These are phyloP conservation scores for Aspergillus floridensis DNA, from an alignment of 2,329 filamentous ascomycete genomes.

Conservation along the genomic window DNA sequence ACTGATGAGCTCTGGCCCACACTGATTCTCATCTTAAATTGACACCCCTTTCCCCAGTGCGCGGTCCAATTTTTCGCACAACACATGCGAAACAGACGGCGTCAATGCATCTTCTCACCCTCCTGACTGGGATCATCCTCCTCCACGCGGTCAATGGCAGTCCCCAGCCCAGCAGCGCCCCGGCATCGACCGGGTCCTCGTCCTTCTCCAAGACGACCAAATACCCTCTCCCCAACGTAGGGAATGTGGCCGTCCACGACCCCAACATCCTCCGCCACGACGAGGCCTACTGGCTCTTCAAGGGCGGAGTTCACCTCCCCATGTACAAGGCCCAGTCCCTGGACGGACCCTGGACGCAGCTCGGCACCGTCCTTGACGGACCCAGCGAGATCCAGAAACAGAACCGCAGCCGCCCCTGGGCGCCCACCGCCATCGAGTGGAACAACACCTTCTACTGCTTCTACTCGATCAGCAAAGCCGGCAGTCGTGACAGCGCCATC, in stretches of 20 bases:
- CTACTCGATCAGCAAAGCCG: conserved; percentile 32
- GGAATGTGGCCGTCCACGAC: conserved; percentile 32
- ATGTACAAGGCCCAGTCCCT: conserved; percentile 27
- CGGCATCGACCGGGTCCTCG: background rate
- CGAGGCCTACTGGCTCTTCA: conserved; percentile 35
- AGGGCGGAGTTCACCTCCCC: conserved; percentile 29
- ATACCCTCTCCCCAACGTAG: conserved; percentile 29
- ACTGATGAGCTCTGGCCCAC: too few species aligned
- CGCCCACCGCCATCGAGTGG: conserved; percentile 31
- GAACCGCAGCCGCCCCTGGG: conserved; percentile 35
- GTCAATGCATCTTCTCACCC: conserved; percentile 3
- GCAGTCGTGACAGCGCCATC: conserved; percentile 35
- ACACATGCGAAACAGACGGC: background rate
- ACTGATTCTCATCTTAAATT: too few species aligned
- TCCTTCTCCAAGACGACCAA: conserved; percentile 27
- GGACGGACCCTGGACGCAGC: conserved; percentile 32
- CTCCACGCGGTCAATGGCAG: conserved; percentile 16
- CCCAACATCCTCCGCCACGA: conserved; percentile 33
- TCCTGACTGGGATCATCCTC: background rate
- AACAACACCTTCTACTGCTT: conserved; percentile 37
- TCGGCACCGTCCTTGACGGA: conserved; percentile 32
- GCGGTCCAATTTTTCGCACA: background rate
- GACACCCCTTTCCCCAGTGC: background rate
- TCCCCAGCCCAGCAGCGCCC: background rate
- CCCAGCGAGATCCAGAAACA: conserved; percentile 31